Evolutionary conservation across 2,329 filamentous ascomycete species (phyloP), one percentile per base, ranked within the genome.

Genomic region (Drechslerella coelobrocha): DNA sequence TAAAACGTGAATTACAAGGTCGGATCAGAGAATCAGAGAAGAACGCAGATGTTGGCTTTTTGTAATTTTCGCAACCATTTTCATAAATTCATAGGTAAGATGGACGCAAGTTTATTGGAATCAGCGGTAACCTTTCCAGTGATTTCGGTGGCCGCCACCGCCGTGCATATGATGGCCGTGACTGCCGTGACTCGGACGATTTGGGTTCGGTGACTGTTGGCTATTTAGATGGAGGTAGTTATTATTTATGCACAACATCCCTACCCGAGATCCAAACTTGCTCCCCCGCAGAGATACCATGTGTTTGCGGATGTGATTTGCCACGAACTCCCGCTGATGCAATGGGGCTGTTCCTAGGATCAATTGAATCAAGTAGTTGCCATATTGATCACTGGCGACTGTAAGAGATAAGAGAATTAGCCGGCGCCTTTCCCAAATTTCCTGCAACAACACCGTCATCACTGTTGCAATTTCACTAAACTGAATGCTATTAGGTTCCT

Each of bases 231-330:
- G 21, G 27, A 52, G 56, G 31, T 53, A 72, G 23, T 72, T 72
- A 26, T 72, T 63, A 23, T 97, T 97, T 81, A 91, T 96, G 82
- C 95, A 99, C 60, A 99, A 89, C 93, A 99, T 97, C 29, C 94
- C 94, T 73, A 99, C 94, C 65, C 94, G 91, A 68, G 94, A 99
- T 72, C 94, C 94, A 78, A 97, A 99, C 80, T 99, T 99, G 77
- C 94, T 97, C 63, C 94, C 94, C 72, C 94, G 90, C 52, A 99
- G 89, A 62, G 94, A 99, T 7, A 99, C 94, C 94, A 99, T 99
- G 80, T 99, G 94, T 85, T 97, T 97, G 76, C 91, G 89, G 76
- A 99, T 96, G 78, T 99, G 94, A 62, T 88, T 88, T 51, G 92
- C 92, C 74, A 99, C 94, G 74, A 96, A 83, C 78, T 99, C 95